A percentile compares a stretch with the other conserved stretches of the same genome.
phyloP scores from a whole-genome alignment of 176 grass and related monocot genomes.

The Tillandsia leiboldiana region DNA sequence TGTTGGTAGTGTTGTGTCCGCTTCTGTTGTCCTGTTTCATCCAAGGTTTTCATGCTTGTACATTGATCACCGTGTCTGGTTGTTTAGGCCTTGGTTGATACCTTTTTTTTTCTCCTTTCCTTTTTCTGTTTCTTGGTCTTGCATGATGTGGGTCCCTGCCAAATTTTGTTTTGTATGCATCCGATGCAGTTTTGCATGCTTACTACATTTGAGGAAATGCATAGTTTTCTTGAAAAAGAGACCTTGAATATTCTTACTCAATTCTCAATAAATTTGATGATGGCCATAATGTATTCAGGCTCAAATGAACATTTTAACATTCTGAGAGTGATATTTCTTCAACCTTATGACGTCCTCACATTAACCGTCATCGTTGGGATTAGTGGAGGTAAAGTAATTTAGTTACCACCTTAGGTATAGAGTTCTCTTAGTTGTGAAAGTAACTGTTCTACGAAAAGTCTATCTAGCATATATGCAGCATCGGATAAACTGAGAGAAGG shows the following conservation, averaged over 20 bases:
- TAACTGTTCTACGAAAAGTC: neutral
- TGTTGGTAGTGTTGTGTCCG: too few relatives aligned
- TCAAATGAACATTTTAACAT: neutral
- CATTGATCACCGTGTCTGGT: neutral
- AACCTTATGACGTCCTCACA: neutral
- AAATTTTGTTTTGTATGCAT: too few relatives aligned
- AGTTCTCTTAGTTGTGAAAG: neutral
- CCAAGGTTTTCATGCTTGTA: neutral
- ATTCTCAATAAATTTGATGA: neutral
- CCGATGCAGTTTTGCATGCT: too few relatives aligned
- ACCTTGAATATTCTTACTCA: too few relatives aligned
- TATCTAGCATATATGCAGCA: neutral
- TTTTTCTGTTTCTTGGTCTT: neutral
- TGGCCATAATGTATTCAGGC: neutral
- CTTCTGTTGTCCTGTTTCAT: neutral
- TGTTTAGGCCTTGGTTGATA: neutral
- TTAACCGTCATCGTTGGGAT: neutral
- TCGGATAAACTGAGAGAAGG: neutral
- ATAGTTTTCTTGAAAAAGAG: too few relatives aligned
- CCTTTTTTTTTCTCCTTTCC: neutral
- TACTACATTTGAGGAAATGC: too few relatives aligned
- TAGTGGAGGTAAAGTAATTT: neutral
- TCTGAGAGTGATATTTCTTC: neutral
- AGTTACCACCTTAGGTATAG: neutral
- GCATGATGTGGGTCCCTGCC: neutral